Percentiles rank a stretch among this genome's conserved stretches.
These are phyloP conservation scores for Cladosporium sp. DNA, from an alignment of 2,329 filamentous ascomycete species.

Conservation along the genomic window DNA sequence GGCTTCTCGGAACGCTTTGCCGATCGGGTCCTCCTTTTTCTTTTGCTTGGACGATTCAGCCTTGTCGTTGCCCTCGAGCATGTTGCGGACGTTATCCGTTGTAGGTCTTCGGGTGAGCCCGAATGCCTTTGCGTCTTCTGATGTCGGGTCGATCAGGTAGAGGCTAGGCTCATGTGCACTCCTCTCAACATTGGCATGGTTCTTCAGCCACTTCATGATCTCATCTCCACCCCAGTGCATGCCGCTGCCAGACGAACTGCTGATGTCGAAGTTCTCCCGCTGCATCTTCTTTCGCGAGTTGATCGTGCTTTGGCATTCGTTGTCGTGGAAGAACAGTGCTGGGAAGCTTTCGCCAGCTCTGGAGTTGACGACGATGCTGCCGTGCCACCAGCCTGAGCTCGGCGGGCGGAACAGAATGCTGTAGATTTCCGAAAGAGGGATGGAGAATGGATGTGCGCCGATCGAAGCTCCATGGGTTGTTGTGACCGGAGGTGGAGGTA, in stretches of 20 bases:
- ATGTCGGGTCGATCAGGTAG: conserved; percentile 83
- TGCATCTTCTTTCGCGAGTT: conserved; percentile 86
- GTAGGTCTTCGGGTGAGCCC: conserved; percentile 60
- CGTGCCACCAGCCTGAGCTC: conserved; percentile 97
- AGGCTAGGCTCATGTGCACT: conserved; percentile 86
- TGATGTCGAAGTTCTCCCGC: conserved; percentile 75
- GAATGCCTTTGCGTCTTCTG: conserved; percentile 83
- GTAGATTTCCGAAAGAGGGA: conserved; percentile 88
- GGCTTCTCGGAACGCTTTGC: conserved; percentile 91
- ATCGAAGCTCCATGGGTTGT: conserved; percentile 70
- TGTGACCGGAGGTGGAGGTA: conserved; percentile 85
- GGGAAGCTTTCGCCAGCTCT: conserved; percentile 90
- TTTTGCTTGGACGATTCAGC: conserved; percentile 42
- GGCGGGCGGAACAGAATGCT: conserved; percentile 87
- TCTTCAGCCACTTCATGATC: conserved; percentile 83
- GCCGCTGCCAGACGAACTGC: conserved; percentile 59
- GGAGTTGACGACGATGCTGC: conserved; percentile 90
- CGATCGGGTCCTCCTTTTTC: conserved; percentile 83
- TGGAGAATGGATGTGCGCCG: conserved; percentile 85
- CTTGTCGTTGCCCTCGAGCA: conserved; percentile 41
- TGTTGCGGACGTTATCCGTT: conserved; percentile 48
- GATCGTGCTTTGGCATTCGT: conserved; percentile 93
- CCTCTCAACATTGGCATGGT: conserved; percentile 80
- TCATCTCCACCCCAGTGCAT: conserved; percentile 99
- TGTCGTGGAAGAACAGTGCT: conserved; percentile 95